Base-by-base conservation (phyloP, 2,329 filamentous ascomycete species). In the Alternaria burnsii region DNA sequence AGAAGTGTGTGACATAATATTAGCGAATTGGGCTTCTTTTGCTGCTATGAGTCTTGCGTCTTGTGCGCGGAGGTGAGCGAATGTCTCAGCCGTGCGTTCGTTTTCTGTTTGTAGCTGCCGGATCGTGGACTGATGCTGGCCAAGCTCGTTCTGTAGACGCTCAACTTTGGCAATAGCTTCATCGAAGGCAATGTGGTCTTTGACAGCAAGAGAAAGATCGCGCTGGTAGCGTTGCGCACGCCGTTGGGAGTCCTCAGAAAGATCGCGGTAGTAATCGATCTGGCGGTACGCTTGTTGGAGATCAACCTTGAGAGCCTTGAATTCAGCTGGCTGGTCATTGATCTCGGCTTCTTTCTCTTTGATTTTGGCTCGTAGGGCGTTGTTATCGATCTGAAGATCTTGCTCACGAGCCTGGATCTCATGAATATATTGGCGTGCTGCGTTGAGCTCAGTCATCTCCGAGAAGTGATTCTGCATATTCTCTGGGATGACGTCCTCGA, bases 401-500 rank as follows among this genome's bases (percentile, higher is more conserved):
- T 55, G 30, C 50, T 68, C 64, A 22, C 61, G 62, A 16, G 14
- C 34, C 22, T 72, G 63, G 5, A 66, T 18, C 50, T 68, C 59
- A 10, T 61, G 57, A 48, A 71, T 68, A 32, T 66, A 62, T 12
- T 59, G 58, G 38, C 47, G 62, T n/a, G 68, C 63, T 24, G 46
- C 30, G 26, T 61, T 63, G n/a, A 73, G 55, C 24, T 67, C 65
- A 3, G 22, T 50, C 26, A 58, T 53, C 9, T 59, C 46, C 7
- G 56, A 43, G 24, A 69, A 62, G 43, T 67, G 54, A 10, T 56
- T 48, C 28, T 48, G 58, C n/a, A 67, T 53, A 12, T 64, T 55
- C 12, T 58, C 42, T 1, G 70, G 62, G 3, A 71, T 43, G 10
- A 68, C 55, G 9, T 71, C 65, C 12, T 63, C 62, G 5, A 68